Evolutionary conservation across 139 green algal genomes (phyloP), one percentile per base, ranked within the genome.

Genomic region (Chlorella sp.): DNA sequence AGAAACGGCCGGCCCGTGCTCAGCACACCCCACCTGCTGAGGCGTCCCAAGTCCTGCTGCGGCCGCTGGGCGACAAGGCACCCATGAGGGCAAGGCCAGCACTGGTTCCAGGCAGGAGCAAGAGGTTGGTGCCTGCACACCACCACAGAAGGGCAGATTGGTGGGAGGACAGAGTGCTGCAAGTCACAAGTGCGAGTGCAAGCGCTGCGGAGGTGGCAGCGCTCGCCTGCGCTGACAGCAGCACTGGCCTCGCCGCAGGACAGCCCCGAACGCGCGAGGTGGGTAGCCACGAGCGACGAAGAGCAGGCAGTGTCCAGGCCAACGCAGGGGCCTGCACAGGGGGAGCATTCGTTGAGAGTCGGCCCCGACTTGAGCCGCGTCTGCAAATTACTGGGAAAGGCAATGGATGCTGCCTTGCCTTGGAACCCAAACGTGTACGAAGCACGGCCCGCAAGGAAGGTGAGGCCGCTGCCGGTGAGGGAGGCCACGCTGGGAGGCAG

Each of bases 281-380:
- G 82, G 1, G 71, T 9, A 14, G 77, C 73, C 8, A 91, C 85
- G 31, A 91, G 65, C 0, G 87, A 90, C 0, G 87, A 90, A 11
- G 87, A 91, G 71, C 87, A 91, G 1, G 87, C 87, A 14, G 87
- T 91, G 61, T 91, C 87, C n/a, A 79, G 83, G 43, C 65, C 77
- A 43, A 87, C 74, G 45, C 68, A 85, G 0, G 85, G 85, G 8
- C 87, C 90, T 27, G 76, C 73, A 50, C 50, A 27, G 36, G 11
- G 56, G n/a, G 15, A 17, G n/a, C n/a, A n/a, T n/a, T n/a, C n/a
- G n/a, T n/a, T n/a, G n/a, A n/a, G n/a, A n/a, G n/a, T n/a, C n/a
- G n/a, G n/a, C 60, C 50, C 31, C 23, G 6, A 55, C 29, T 53
- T 5, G 7, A 31, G 62, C 12, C 5, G 2, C 50, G 36, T 12